Base-by-base conservation (phyloP, 2,329 filamentous ascomycete species). In the Fusarium setosum region DNA sequence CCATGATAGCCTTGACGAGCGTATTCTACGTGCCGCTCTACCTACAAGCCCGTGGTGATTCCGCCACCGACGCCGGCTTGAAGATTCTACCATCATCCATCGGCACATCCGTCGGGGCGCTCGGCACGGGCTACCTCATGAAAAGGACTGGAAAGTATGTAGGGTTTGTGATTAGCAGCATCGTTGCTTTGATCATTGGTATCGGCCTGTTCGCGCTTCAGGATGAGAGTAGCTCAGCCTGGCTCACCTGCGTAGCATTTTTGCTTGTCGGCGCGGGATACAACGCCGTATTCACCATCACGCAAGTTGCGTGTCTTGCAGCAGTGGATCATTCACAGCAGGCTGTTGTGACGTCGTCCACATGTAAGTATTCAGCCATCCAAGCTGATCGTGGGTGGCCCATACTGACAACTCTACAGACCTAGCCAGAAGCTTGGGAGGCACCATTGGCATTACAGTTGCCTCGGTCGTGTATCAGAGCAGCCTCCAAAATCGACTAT, bases 101-200 rank as follows among this genome's bases (percentile, higher is more conserved):
- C 13, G 92, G 91, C 5, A 84, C 87, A 12, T 89, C 89, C 4
- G 60, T 92, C 40, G 88, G 88, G 17, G 92, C 89, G 13, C 77
- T 95, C 12, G 83, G 82, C 15, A 80, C 83, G 5, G 92, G 92
- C 0, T 76, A 90, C 44, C 76, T 93, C 66, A 94, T 94, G 90
- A 90, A 90, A 64, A 81, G 77, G 40, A 94, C 90, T 0, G 92
- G 92, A 3, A 86, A 86, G 45, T 95, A 94, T n/a, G n/a, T n/a
- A n/a, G n/a, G n/a, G n/a, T n/a, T n/a, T n/a, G n/a, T n/a, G n/a
- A n/a, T 76, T 81, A 88, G 32, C 7, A 32, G 59, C 13, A 13
- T 48, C 4, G 45, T 78, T 79, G 5, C 77, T 6, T 12, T 60
- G 12, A 45, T 57, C 3, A 13, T 26, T 88, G 7, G 86, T 81